Conservation (phyloP, 2,329 filamentous ascomycete species). For the Fusarium veterinarium region DNA sequence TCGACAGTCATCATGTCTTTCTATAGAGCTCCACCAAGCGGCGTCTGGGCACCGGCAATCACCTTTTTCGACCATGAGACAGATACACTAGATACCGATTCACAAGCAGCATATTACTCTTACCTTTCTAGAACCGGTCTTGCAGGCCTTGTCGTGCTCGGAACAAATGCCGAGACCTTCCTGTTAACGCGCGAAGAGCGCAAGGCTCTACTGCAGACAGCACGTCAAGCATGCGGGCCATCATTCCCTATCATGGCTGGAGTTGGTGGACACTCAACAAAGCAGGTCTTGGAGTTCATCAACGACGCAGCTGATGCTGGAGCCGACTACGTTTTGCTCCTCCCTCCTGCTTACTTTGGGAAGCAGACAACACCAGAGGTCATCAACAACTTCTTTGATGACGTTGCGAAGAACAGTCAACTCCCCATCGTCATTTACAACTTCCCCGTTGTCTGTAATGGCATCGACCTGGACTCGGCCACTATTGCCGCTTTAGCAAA, state of each 20-base stretch:
- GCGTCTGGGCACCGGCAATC: constrained; percentile 64
- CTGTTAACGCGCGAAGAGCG: constrained; percentile 69
- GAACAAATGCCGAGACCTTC: constrained; percentile 68
- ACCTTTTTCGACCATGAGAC: constrained; percentile 64
- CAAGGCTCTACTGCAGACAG: constrained; percentile 64
- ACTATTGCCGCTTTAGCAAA: constrained; percentile 55
- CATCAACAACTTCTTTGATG: constrained; percentile 69
- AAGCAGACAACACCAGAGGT: constrained; percentile 69
- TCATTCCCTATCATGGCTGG: constrained; percentile 87
- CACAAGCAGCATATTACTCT: constrained; percentile 62
- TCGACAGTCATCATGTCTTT: constrained; percentile 21
- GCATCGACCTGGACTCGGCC: constrained; percentile 74
- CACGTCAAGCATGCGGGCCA: constrained; percentile 81
- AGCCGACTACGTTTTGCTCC: constrained; percentile 69
- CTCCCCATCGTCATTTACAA: constrained; percentile 75
- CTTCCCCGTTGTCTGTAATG: constrained; percentile 75
- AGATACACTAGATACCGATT: constrained; percentile 59
- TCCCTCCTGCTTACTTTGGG: constrained; percentile 73
- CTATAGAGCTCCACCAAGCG: constrained; percentile 44
- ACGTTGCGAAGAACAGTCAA: constrained; percentile 62
- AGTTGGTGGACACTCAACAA: constrained; percentile 72
- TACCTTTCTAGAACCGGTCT: constrained; percentile 63
- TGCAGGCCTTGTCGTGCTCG: constrained; percentile 64
- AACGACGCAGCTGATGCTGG: constrained; percentile 70
- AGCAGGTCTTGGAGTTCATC: constrained; percentile 70